These are phyloP conservation scores for Didymella lethalis DNA, from an alignment of 2,329 filamentous ascomycete genomes.

Conservation along the genomic window DNA sequence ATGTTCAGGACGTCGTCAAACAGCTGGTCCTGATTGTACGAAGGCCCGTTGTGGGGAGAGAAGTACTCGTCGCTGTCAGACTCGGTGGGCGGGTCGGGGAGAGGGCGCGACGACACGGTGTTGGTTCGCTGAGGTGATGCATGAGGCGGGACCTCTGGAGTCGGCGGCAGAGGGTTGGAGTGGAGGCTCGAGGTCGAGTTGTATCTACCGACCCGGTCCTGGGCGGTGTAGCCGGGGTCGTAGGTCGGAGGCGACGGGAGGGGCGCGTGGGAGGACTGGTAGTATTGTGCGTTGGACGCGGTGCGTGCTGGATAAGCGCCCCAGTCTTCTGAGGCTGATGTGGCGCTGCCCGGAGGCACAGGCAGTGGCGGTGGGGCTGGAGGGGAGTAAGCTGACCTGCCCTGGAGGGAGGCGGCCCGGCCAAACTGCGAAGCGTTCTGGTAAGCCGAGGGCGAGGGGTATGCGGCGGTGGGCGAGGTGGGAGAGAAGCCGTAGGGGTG, in stretches of 20 bases:
- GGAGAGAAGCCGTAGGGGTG: conserved; percentile 51
- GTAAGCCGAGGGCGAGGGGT: conserved; percentile 41
- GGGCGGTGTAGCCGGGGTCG: conserved; percentile 40
- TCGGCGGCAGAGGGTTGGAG: conserved; percentile 54
- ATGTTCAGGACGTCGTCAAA: conserved; percentile 65
- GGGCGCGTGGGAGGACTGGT: conserved; percentile 43
- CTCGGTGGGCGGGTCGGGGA: conserved; percentile 67
- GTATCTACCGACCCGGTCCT: conserved; percentile 43
- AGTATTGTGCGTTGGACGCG: conserved; percentile 42
- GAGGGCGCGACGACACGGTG: conserved; percentile 64
- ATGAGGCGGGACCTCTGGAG: conserved; percentile 61
- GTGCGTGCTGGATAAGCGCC: conserved; percentile 42
- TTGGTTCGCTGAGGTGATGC: conserved; percentile 59
- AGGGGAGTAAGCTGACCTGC: conserved; percentile 46
- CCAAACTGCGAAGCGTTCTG: conserved; percentile 44
- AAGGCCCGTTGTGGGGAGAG: conserved; percentile 42
- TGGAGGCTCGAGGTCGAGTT: conserved; percentile 42
- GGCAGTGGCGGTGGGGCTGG: conserved; percentile 49
- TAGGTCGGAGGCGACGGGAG: conserved; percentile 47
- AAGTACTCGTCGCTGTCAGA: conserved; percentile 54
- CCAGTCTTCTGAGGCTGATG: conserved; percentile 48
- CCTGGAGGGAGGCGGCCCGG: conserved; percentile 42
- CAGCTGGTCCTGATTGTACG: conserved; percentile 62
- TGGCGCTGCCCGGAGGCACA: conserved; percentile 44
- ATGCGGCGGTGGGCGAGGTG: conserved; percentile 42